Conservation (phyloP, 495 filamentous ascomycete genomes). For the Terfezia claveryi region DNA sequence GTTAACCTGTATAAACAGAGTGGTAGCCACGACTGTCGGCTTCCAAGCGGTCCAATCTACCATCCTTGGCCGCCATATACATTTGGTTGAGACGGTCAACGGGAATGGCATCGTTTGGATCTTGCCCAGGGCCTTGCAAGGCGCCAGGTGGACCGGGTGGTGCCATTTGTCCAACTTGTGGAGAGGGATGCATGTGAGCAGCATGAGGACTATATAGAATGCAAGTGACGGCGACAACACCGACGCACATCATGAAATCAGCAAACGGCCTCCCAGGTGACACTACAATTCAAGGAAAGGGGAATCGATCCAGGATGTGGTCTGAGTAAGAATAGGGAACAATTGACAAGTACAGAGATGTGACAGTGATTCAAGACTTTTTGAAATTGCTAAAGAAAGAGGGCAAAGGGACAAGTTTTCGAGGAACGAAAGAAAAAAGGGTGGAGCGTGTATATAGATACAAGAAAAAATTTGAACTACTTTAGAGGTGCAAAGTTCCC, state of each 20-base stretch:
- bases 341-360: neutral
- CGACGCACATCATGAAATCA: constrained; percentile 14
- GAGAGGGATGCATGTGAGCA: constrained; percentile 27
- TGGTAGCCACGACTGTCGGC: constrained; percentile 27
- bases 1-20: constrained; percentile 22
- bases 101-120: constrained; percentile 24
- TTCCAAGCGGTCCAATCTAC: constrained; percentile 26
- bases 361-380: neutral
- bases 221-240: neutral
- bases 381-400: constrained; percentile 14
- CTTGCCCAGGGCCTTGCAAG: constrained; percentile 21
- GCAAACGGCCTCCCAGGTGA: constrained; percentile 9
- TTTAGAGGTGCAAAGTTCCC: constrained; percentile 54
- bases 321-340: constrained; percentile 5
- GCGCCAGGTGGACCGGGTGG: constrained; percentile 26
- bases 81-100: constrained; percentile 27
- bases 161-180: constrained; percentile 21
- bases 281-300: constrained; percentile 4
- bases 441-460: constrained; percentile 8
- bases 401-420: constrained; percentile 8
- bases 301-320: constrained; percentile 2
- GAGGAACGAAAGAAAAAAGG: constrained; percentile 1
- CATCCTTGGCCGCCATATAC: constrained; percentile 25
- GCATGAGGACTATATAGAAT: constrained; percentile 26
- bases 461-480: constrained; percentile 28